These are phyloP conservation scores for Smithsoniella earleae DNA, from an alignment of 163 green algal species.

Conservation along the genomic window DNA sequence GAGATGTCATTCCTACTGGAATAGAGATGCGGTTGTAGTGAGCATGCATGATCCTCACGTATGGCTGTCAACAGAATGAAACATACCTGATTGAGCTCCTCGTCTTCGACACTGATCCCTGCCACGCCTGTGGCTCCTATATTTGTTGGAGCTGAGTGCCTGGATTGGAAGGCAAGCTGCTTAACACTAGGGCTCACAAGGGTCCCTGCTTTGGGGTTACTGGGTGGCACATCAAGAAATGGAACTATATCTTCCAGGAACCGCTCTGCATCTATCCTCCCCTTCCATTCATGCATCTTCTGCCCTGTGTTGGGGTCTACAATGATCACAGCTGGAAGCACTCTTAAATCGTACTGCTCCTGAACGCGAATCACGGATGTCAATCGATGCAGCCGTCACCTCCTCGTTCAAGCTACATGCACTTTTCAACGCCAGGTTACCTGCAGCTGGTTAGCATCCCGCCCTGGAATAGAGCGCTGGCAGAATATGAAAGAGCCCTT, in stretches of 20 bases:
- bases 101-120: constrained; percentile 17
- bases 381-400: too few relatives aligned
- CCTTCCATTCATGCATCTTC: constrained; percentile 21
- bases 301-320: constrained; percentile 28
- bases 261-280: neutral
- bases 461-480: neutral
- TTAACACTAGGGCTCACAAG: constrained; percentile 3
- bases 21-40: too few relatives aligned
- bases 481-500: constrained; percentile 22
- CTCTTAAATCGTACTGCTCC: constrained; percentile 3
- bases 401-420: too few relatives aligned
- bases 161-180: constrained; percentile 19
- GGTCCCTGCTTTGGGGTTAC: constrained; percentile 15
- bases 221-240: constrained; percentile 8
- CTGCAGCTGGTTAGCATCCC: constrained; percentile 55
- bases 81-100: constrained; percentile 8
- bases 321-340: constrained; percentile 16
- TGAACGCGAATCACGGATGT: neutral
- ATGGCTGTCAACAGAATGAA: too few relatives aligned
- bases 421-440: too few relatives aligned
- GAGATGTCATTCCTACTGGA: too few relatives aligned
- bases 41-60: too few relatives aligned
- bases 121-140: neutral
- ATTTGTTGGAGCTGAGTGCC: neutral
- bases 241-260: constrained; percentile 12